Evolutionary conservation across 2,329 filamentous ascomycete species (phyloP).

Genomic region (Dothistroma septosporum): DNA sequence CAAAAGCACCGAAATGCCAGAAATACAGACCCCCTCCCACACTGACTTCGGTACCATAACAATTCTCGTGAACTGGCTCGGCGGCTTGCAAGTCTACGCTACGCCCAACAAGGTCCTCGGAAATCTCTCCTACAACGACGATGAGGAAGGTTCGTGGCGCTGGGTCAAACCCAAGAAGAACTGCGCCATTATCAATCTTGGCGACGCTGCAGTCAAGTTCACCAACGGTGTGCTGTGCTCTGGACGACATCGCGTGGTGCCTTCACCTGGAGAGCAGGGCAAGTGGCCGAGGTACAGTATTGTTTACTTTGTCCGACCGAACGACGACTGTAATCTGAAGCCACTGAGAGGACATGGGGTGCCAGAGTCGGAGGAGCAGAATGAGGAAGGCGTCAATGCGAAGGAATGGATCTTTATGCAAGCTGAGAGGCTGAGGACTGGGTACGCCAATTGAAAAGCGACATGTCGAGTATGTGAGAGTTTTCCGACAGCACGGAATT

Average conservation of each 20-base stretch:
- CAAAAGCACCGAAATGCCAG: constrained; percentile 31
- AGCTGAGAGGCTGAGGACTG: constrained; percentile 33
- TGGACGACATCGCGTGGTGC: constrained; percentile 49
- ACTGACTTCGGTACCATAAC: constrained; percentile 57
- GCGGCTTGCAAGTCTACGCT: constrained; percentile 50
- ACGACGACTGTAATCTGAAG: constrained; percentile 45
- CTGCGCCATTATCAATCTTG: constrained; percentile 48
- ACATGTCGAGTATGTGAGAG: background rate
- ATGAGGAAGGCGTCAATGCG: constrained; percentile 35
- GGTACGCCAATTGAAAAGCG: background rate
- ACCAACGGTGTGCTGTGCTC: constrained; percentile 41
- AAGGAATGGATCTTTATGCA: constrained; percentile 44
- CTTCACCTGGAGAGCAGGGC: constrained; percentile 48
- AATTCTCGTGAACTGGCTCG: constrained; percentile 54
- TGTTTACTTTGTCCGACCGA: constrained; percentile 54
- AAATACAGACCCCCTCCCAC: constrained; percentile 41
- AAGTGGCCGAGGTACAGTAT: constrained; percentile 48
- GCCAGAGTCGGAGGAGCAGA: constrained; percentile 29
- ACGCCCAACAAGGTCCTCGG: constrained; percentile 20
- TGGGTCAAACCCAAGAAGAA: constrained; percentile 52
- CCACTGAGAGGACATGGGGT: constrained; percentile 34
- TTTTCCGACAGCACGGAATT: background rate
- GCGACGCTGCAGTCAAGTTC: constrained; percentile 47
- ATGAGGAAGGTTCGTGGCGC: constrained; percentile 41
- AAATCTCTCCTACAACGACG: constrained; percentile 20